Conservation (phyloP, 2,329 filamentous ascomycete genomes). For the Rachicladosporium sp. region DNA sequence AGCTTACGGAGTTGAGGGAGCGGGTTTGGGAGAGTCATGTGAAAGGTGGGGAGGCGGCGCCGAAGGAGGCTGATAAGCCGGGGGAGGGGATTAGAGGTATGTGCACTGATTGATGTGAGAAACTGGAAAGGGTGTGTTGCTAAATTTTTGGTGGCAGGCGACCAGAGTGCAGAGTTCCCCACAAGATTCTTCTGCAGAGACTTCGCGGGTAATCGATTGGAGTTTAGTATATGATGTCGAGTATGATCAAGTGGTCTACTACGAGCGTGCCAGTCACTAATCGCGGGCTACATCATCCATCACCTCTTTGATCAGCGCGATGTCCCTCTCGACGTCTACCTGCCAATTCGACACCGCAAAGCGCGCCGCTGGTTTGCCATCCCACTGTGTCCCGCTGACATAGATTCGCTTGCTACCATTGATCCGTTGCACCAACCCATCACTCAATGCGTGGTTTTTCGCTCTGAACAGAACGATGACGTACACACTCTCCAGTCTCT, state of each 20-base stretch:
- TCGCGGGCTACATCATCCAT: conserved; percentile 25
- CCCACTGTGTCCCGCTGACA: conserved; percentile 71
- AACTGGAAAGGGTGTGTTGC: conserved; percentile 2
- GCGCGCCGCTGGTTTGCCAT: conserved; percentile 60
- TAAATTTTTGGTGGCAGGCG: conserved; percentile 25
- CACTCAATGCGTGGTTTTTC: conserved; percentile 51
- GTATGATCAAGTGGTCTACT: too few species aligned
- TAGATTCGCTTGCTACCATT: conserved; percentile 66
- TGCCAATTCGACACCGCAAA: conserved; percentile 81
- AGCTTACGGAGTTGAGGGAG: conserved; percentile 36
- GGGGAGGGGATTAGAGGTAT: conserved; percentile 30
- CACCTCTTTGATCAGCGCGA: conserved; percentile 51
- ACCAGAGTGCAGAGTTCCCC: conserved; percentile 47
- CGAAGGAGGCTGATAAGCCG: conserved; percentile 43
- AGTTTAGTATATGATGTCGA: conserved; percentile 24
- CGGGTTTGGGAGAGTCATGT: conserved; percentile 41
- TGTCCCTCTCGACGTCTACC: conserved; percentile 56
- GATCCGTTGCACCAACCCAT: conserved; percentile 54
- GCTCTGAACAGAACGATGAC: conserved; percentile 71
- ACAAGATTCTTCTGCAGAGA: conserved; percentile 47
- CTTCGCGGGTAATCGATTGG: conserved; percentile 29
- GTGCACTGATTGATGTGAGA: background rate
- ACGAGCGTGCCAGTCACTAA: too few species aligned
- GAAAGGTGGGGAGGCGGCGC: conserved; percentile 37
- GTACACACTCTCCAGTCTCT: conserved; percentile 42